A percentile compares a stretch with the other conserved stretches of the same genome.
These are phyloP conservation scores for Fusarium devonianum DNA, from an alignment of 2,329 filamentous ascomycete genomes.

Conservation along the genomic window DNA sequence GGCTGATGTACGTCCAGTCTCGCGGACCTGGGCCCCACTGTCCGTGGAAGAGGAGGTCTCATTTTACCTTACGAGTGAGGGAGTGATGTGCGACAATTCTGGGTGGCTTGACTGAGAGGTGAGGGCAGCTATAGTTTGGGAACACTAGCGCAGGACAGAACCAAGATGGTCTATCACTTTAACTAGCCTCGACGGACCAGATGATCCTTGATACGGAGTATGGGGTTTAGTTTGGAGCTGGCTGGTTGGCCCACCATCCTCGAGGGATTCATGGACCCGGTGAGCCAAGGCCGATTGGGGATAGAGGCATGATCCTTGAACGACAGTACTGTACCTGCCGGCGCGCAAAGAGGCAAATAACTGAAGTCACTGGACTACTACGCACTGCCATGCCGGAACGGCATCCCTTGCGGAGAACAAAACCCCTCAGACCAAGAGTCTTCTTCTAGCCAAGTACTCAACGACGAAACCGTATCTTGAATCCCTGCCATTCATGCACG, in stretches of 20 bases:
- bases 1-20: too few species aligned
- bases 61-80: too few species aligned
- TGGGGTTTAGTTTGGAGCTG: neutral
- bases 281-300: slow-evolving; percentile 9
- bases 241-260: too few species aligned
- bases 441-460: too few species aligned
- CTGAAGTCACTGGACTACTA: neutral
- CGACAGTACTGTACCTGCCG: neutral
- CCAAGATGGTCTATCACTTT: slow-evolving; percentile 4
- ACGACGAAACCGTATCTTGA: too few species aligned
- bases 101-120: slow-evolving; percentile 20
- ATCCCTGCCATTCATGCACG: too few species aligned
- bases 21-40: too few species aligned
- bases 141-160: slow-evolving; percentile 18
- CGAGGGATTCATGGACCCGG: too few species aligned
- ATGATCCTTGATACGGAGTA: neutral
- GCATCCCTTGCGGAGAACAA: neutral
- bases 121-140: slow-evolving; percentile 2
- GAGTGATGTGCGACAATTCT: too few species aligned
- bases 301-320: neutral
- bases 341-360: neutral
- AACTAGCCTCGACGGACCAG: neutral
- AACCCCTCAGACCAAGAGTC: too few species aligned
- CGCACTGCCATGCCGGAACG: neutral
- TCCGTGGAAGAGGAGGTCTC: too few species aligned